Evolutionary conservation across 2,329 filamentous ascomycete species (phyloP).

Genomic region (Cyclaneusma minus): DNA sequence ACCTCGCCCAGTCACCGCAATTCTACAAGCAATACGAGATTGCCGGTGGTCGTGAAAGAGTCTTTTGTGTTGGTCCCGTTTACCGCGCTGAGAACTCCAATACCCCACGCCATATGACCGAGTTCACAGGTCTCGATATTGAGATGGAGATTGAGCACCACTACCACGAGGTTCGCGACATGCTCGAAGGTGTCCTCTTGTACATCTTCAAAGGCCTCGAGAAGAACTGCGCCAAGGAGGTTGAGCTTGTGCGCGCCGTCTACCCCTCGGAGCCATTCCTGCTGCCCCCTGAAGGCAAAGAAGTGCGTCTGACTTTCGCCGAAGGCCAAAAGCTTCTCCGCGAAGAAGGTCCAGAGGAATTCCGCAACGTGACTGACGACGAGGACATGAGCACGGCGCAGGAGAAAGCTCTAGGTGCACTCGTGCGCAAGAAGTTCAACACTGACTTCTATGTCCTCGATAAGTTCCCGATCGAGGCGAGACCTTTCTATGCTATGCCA

Average conservation of each 20-base stretch:
- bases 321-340: constrained; percentile 66
- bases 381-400: constrained; percentile 71
- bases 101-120: constrained; percentile 72
- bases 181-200: constrained; percentile 60
- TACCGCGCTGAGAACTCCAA: constrained; percentile 81
- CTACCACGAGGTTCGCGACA: constrained; percentile 59
- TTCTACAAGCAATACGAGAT: constrained; percentile 85
- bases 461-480: constrained; percentile 80
- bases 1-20: constrained; percentile 65
- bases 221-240: constrained; percentile 46
- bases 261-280: constrained; percentile 69
- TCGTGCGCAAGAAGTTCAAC: constrained; percentile 77
- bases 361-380: constrained; percentile 52
- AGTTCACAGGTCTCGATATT: constrained; percentile 79
- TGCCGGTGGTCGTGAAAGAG: constrained; percentile 60
- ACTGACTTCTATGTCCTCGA: constrained; percentile 96
- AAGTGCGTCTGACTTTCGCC: constrained; percentile 61
- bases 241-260: constrained; percentile 54
- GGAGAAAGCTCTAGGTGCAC: constrained; percentile 74
- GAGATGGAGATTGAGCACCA: constrained; percentile 76
- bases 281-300: constrained; percentile 58
- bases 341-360: constrained; percentile 55
- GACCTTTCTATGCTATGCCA: constrained; percentile 86
- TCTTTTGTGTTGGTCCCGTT: constrained; percentile 66
- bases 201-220: constrained; percentile 66